Conservation (phyloP, 108 stramenopile species). For the Pseudonitzschia pungens region DNA sequence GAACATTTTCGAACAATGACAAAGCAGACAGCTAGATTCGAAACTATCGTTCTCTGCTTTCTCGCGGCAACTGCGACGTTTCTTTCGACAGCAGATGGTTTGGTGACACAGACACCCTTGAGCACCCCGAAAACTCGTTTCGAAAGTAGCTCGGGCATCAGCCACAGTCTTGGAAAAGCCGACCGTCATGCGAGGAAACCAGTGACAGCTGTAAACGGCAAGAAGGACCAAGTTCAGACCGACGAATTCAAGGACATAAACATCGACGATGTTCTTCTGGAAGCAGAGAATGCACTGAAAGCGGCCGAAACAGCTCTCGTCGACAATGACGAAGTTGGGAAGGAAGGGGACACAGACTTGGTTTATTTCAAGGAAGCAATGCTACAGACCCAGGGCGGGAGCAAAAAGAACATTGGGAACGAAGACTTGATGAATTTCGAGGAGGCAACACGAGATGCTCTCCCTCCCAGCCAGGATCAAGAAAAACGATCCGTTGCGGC, state of each 20-base stretch:
- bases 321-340: not conserved
- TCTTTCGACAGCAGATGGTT: not conserved
- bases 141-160: too few relatives aligned
- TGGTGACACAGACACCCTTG: not conserved
- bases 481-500: not conserved
- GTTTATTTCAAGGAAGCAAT: not conserved
- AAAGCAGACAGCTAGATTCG: not conserved
- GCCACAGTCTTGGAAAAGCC: not conserved
- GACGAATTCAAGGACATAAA: conserved; percentile 18
- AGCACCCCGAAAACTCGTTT: too few relatives aligned
- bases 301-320: conserved; percentile 9
- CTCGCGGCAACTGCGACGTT: not conserved
- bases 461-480: not conserved
- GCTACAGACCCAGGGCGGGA: not conserved
- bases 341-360: not conserved
- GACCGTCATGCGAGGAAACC: not conserved
- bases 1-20: not conserved
- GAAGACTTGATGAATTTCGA: not conserved
- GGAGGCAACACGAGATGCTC: not conserved
- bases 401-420: conserved; percentile 3
- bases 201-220: not conserved
- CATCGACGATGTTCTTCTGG: conserved; percentile 23
- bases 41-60: not conserved
- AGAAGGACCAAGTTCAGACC: not conserved
- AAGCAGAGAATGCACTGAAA: conserved; percentile 27